Percentiles rank a stretch among this genome's conserved stretches.
Conservation (phyloP, 2,329 filamentous ascomycete species). For the Calycina marina region DNA sequence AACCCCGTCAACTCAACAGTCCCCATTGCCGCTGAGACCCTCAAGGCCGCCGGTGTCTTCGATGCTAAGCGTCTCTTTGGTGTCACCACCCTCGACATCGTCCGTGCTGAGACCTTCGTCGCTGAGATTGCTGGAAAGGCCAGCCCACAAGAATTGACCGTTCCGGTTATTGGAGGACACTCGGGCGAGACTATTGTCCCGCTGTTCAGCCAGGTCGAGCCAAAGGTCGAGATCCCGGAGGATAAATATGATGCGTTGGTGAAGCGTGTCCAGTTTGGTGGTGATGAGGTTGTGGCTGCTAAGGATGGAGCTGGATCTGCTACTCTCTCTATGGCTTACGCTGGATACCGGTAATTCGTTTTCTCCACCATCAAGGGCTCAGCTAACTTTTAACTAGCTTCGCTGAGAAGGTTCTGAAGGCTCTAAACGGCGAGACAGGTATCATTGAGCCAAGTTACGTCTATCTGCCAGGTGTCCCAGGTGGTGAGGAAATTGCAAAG, state of each 20-base stretch:
- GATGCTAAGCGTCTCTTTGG: slow-evolving; percentile 93
- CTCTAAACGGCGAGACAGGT: slow-evolving; percentile 83
- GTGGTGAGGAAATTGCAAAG: slow-evolving; percentile 62
- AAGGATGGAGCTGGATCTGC: slow-evolving; percentile 96
- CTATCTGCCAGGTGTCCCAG: slow-evolving; percentile 3
- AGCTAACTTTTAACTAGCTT: slow-evolving; percentile 20
- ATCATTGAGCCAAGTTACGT: slow-evolving; percentile 94
- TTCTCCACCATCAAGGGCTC: neutral
- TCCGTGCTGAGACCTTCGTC: slow-evolving; percentile 94
- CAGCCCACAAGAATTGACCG: slow-evolving; percentile 83
- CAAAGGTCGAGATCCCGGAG: slow-evolving; percentile 61
- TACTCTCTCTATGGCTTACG: slow-evolving; percentile 98
- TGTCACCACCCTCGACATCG: slow-evolving; percentile 96
- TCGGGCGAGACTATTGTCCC: slow-evolving; percentile 97
- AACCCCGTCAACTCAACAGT: slow-evolving; percentile 99
- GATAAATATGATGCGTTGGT: slow-evolving; percentile 86
- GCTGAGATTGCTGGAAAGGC: slow-evolving; percentile 79
- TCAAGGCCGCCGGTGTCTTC: slow-evolving; percentile 87
- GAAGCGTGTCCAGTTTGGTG: slow-evolving; percentile 87
- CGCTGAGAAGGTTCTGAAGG: slow-evolving; percentile 87
- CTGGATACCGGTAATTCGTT: slow-evolving; percentile 45
- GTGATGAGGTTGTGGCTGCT: slow-evolving; percentile 97
- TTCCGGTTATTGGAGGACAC: slow-evolving; percentile 94
- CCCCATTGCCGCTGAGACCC: slow-evolving; percentile 89
- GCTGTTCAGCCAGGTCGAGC: slow-evolving; percentile 85